phyloP scores from a whole-genome alignment of 176 grass and related monocot species.

The Leersia perrieri region DNA sequence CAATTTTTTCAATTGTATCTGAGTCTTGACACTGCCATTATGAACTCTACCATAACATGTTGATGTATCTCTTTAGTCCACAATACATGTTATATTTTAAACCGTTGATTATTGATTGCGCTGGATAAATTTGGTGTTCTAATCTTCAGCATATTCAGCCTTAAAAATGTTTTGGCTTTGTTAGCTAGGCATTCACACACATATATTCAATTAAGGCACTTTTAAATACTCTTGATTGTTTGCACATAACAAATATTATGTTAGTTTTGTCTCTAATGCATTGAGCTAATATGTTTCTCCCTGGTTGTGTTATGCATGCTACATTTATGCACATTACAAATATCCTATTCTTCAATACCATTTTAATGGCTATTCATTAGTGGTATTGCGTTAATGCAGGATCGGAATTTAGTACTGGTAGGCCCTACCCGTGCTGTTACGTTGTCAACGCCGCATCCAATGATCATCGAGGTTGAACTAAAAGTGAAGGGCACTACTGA shows the following conservation, averaged over 20 bases:
- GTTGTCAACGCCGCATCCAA: neutral
- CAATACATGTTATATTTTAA: too few relatives aligned
- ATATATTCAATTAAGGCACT: neutral
- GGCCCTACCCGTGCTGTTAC: neutral
- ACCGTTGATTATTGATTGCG: too few relatives aligned
- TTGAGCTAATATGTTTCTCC: neutral
- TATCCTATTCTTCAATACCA: neutral
- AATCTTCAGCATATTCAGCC: too few relatives aligned
- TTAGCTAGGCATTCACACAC: neutral
- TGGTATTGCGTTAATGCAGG: neutral
- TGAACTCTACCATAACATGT: too few relatives aligned
- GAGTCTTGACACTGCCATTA: too few relatives aligned
- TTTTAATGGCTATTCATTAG: neutral
- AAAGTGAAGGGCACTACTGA: constrained; percentile 11
- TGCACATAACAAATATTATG: neutral
- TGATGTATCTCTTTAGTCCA: too few relatives aligned
- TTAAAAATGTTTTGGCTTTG: too few relatives aligned
- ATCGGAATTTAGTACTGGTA: neutral
- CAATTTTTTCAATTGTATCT: too few relatives aligned
- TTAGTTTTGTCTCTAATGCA: neutral
- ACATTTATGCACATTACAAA: neutral
- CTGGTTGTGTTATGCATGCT: neutral
- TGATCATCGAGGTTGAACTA: constrained; percentile 4
- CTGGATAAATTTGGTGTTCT: too few relatives aligned
- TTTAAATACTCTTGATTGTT: neutral